Evolutionary conservation across 257 asterid genomes (phyloP), one percentile per base, ranked within the genome.

Genomic region (Petrea volubilis): DNA sequence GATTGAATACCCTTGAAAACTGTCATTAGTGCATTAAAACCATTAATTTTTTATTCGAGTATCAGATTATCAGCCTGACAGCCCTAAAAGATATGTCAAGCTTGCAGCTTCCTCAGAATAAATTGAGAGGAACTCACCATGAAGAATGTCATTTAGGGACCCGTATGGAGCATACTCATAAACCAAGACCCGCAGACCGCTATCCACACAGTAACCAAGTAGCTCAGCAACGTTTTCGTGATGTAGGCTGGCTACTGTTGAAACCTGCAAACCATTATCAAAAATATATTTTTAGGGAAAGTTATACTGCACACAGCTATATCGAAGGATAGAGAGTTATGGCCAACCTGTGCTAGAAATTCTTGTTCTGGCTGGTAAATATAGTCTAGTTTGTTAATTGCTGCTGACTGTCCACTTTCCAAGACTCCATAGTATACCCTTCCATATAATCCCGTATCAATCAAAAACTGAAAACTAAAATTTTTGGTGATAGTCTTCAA

Each of bases 121-220:
- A 13, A 51, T 51, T 3, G 7, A 51, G n/a, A 6, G 20, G 7
- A 71, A 75, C 80, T 33, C 64, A 85, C 89, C 89, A 49, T 84
- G 89, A 56, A 84, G 89, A 75, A 84, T 77, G 73, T 84, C 85
- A 44, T 82, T 85, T 60, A 84, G 85, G 38, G 90, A 81, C 68
- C 90, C 87, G 77, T 79, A 72, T 40, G 82, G 60, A 21, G 87
- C 86, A 73, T 72, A 85, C 70, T 82, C 90, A 64, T 78, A 85
- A 44, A 87, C 90, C 63, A 83, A 66, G 63, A 79, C 75, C 31
- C 86, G 88, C 47, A 72, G 75, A 56, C 84, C 84, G 58, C 83
- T 80, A 38, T 76, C 88, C 72, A 80, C 81, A 74, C 80, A 80
- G 72, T 85, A 85, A 58, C 91, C 88, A 25, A 83, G 82, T 70